Evolutionary conservation across 441 rosid species (phyloP).

Genomic region (Croton setiger): DNA sequence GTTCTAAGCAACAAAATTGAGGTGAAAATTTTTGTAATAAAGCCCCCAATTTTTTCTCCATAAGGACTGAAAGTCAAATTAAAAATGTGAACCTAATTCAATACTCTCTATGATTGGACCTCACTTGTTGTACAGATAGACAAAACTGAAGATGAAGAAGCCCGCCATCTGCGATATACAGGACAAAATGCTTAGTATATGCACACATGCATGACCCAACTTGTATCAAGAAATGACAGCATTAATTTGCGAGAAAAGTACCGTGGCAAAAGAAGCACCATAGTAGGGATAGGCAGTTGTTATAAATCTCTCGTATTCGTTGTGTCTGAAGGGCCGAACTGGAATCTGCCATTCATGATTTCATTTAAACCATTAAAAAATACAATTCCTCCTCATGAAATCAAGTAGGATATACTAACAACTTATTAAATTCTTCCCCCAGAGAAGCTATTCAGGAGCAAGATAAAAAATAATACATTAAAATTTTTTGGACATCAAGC

Average conservation of each 20-base stretch:
- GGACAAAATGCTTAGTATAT: constrained; percentile 7
- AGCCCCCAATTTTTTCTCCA: not conserved
- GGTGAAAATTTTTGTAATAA: not conserved
- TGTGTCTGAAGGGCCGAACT: constrained; percentile 70
- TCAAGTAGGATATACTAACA: not conserved
- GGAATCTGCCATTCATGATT: constrained; percentile 54
- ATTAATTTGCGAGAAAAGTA: constrained; percentile 21
- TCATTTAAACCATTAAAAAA: not conserved
- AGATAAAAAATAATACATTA: not conserved
- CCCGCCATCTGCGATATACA: constrained; percentile 64
- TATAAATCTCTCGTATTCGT: constrained; percentile 71
- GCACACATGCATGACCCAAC: not conserved
- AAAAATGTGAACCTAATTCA: constrained; percentile 2
- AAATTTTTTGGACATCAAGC: not conserved
- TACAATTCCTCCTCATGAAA: not conserved
- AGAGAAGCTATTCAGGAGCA: too few species aligned
- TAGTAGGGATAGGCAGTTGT: constrained; percentile 67
- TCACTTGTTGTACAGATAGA: constrained; percentile 61
- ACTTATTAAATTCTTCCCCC: not conserved
- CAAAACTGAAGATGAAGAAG: constrained; percentile 66
- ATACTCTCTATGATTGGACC: not conserved
- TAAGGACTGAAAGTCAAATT: not conserved
- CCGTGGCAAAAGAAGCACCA: constrained; percentile 67
- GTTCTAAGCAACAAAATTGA: constrained; percentile 3
- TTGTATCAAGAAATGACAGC: not conserved